phyloP scores from a whole-genome alignment of 768 basidiomycete genomes.

The Neoboletus magnificus region DNA sequence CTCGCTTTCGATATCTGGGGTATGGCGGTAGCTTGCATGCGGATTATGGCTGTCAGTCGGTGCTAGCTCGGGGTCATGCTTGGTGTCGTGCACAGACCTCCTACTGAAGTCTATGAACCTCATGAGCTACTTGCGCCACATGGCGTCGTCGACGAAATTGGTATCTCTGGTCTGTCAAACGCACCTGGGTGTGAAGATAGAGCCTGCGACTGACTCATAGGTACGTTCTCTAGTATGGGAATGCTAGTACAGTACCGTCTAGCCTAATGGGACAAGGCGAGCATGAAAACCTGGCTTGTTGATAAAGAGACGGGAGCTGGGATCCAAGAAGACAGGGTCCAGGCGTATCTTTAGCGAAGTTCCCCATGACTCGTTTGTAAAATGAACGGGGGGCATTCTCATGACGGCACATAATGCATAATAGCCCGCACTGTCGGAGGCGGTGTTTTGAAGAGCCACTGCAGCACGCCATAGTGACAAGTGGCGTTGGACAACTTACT shows the following conservation, averaged over 20 bases:
- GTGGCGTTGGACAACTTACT: too few species aligned
- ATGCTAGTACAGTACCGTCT: not conserved
- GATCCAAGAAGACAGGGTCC: not conserved
- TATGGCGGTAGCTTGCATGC: not conserved
- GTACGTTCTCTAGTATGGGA: not conserved
- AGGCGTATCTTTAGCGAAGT: not conserved
- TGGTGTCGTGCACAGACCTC: constrained; percentile 8
- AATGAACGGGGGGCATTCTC: not conserved
- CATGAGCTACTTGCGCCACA: constrained; percentile 6
- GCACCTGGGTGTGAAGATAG: constrained; percentile 9
- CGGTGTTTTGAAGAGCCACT: not conserved
- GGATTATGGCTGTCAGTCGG: not conserved
- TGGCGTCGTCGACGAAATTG: not conserved
- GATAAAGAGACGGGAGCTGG: not conserved
- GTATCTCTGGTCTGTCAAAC: not conserved
- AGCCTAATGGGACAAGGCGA: not conserved
- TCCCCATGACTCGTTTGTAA: not conserved
- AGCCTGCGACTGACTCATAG: constrained; percentile 12
- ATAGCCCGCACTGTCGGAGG: not conserved
- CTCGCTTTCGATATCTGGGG: constrained; percentile 14
- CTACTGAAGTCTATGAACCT: constrained; percentile 1
- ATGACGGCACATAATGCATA: not conserved
- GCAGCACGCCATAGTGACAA: too few species aligned
- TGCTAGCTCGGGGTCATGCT: not conserved
- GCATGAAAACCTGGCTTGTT: not conserved